Conservation (phyloP, 2,329 filamentous ascomycete species). For the Xylaria sp. region DNA sequence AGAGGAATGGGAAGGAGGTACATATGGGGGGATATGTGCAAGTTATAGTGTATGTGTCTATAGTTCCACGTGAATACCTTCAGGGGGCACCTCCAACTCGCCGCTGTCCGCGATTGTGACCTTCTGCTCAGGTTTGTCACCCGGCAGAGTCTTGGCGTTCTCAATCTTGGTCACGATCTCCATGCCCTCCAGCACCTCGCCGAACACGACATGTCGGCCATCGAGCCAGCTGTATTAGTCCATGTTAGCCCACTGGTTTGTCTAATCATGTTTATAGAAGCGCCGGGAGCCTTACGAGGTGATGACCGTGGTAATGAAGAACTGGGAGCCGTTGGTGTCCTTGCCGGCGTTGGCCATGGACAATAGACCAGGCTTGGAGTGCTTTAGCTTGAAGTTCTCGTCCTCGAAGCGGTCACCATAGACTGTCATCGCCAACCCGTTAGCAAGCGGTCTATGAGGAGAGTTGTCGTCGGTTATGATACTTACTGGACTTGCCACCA, state of each 20-base stretch:
- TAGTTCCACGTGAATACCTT: constrained; percentile 93
- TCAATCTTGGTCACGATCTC: constrained; percentile 81
- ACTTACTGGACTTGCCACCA: constrained; percentile 82
- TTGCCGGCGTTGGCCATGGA: constrained; percentile 86
- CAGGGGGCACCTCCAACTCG: constrained; percentile 79
- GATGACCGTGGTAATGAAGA: constrained; percentile 86
- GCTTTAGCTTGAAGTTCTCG: constrained; percentile 96
- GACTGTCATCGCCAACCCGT: constrained; percentile 55
- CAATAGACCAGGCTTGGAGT: constrained; percentile 81
- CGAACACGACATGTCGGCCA: constrained; percentile 84
- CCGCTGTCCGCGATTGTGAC: constrained; percentile 85
- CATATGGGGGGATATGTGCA: constrained; percentile 38
- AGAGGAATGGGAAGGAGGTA: constrained; percentile 35
- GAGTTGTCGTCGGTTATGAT: not conserved
- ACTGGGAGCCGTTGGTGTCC: constrained; percentile 88
- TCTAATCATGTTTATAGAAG: not conserved
- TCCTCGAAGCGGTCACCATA: constrained; percentile 84
- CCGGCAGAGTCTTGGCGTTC: constrained; percentile 66
- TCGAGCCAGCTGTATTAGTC: constrained; percentile 71
- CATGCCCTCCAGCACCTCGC: constrained; percentile 86
- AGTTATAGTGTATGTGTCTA: constrained; percentile 55
- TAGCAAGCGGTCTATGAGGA: constrained; percentile 14
- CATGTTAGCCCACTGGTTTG: constrained; percentile 26
- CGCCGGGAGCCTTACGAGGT: constrained; percentile 65
- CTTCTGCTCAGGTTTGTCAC: constrained; percentile 70